Conservation (phyloP, 108 stramenopile species). For the Skeletonema menzelii region DNA sequence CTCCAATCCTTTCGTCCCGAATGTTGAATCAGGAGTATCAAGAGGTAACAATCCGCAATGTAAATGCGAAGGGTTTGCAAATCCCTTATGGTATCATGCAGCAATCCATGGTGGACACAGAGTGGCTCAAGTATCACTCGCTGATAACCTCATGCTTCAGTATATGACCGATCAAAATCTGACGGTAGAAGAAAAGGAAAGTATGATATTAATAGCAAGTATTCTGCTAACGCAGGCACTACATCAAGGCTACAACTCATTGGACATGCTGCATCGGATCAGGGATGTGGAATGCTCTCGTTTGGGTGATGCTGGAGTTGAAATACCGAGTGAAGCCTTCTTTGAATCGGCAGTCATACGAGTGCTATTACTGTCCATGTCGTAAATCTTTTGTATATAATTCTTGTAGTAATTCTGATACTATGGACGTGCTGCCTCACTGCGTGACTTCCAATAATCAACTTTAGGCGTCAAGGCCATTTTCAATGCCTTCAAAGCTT, state of each 20-base stretch:
- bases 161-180: slow-evolving; percentile 13
- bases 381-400: not conserved
- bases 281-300: slow-evolving; percentile 47
- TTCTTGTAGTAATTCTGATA: not conserved
- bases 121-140: slow-evolving; percentile 58
- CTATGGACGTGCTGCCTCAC: not conserved
- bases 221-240: slow-evolving; percentile 59
- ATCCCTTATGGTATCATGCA: slow-evolving; percentile 56
- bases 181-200: slow-evolving; percentile 15
- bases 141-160: slow-evolving; percentile 56
- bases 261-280: slow-evolving; percentile 48
- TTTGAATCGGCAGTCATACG: slow-evolving; percentile 47
- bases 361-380: slow-evolving; percentile 1
- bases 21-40: not conserved
- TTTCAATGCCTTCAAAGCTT: too few relatives aligned
- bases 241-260: slow-evolving; percentile 50
- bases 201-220: slow-evolving; percentile 46
- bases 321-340: slow-evolving; percentile 48
- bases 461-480: too few relatives aligned
- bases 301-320: slow-evolving; percentile 15
- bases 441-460: not conserved
- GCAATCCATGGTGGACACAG: slow-evolving; percentile 58
- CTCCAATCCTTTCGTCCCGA: slow-evolving; percentile 13
- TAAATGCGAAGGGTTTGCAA: slow-evolving; percentile 28
- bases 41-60: not conserved